Evolutionary conservation across 768 basidiomycete species (phyloP).

Genomic region (Dentipellis fragilis): DNA sequence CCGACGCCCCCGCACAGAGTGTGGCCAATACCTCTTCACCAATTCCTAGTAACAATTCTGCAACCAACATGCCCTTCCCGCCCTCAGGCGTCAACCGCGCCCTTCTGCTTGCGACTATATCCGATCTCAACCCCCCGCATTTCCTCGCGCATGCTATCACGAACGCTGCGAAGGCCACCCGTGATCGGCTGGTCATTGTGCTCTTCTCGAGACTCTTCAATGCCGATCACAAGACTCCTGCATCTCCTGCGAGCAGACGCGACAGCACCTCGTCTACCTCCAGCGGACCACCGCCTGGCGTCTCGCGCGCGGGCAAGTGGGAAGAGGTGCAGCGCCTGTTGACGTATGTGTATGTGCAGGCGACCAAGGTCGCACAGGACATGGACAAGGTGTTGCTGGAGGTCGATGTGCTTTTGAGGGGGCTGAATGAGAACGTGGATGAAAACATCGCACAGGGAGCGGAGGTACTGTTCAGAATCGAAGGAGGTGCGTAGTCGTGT

Average conservation of each 20-base stretch:
- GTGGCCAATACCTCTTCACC: no score
- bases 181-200: conserved; percentile 46
- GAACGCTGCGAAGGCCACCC: conserved; percentile 36
- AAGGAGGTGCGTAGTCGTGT: conserved; percentile 14
- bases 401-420: conserved; percentile 67
- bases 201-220: conserved; percentile 58
- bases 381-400: conserved; percentile 62
- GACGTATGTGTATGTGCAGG: conserved; percentile 77
- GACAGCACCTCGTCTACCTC: conserved; percentile 6
- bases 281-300: not conserved
- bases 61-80: conserved; percentile 10
- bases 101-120: conserved; percentile 46
- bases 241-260: not conserved
- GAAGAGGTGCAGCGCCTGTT: conserved; percentile 64
- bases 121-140: conserved; percentile 38
- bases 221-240: conserved; percentile 8
- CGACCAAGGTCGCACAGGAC: conserved; percentile 64
- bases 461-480: conserved; percentile 20
- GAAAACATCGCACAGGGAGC: conserved; percentile 25
- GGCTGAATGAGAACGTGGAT: conserved; percentile 35
- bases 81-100: conserved; percentile 13
- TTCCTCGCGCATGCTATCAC: conserved; percentile 47
- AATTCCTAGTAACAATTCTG: no score
- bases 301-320: conserved; percentile 45
- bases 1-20: no score